Evolutionary conservation across 306 rosid genomes (phyloP), one percentile per base, ranked within the genome.

Genomic region (Biancaea sappan): DNA sequence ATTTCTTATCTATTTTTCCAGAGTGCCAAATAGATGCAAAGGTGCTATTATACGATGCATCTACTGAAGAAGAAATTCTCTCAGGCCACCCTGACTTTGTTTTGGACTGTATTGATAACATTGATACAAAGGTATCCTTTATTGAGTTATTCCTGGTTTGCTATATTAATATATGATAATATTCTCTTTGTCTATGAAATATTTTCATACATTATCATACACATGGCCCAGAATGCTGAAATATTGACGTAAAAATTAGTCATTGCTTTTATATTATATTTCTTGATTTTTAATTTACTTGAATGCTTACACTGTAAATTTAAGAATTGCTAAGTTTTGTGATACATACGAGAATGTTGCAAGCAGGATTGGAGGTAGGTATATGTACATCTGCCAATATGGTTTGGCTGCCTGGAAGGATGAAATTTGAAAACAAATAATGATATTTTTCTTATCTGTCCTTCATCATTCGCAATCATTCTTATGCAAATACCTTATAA

Each of bases 41-140:
- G 80, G 98, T 91, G 63, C 46, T 91, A 28, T 77, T 94, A 78
- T 94, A 94, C 74, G 92, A 94, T 82, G 82, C 92, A 84, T 86
- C 92, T 19, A 84, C 97, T 9, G 98, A 94, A 88, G 97, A 91
- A 66, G 97, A 94, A 79, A 85, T 94, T 81, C 97, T 94, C 81
- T 88, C 96, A 0, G 94, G 97, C 66, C 81, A 84, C 19, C 98
- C 98, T 69, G 96, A 91, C 81, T 94, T 88, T 85, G 97, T 94
- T 71, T 66, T 94, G 79, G 97, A 94, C 73, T 94, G 97, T 80
- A 91, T 94, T 38, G 98, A 94, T 82, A 94, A 94, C 84, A 94
- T 94, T 32, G 97, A 94, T 75, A 94, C 98, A 21, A 91, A 94
- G 97, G 97, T 94, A 84, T 59, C 31, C 51, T 76, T 82, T 65